Conservation (phyloP, 495 filamentous ascomycete species). For the Arthonia radiata region DNA sequence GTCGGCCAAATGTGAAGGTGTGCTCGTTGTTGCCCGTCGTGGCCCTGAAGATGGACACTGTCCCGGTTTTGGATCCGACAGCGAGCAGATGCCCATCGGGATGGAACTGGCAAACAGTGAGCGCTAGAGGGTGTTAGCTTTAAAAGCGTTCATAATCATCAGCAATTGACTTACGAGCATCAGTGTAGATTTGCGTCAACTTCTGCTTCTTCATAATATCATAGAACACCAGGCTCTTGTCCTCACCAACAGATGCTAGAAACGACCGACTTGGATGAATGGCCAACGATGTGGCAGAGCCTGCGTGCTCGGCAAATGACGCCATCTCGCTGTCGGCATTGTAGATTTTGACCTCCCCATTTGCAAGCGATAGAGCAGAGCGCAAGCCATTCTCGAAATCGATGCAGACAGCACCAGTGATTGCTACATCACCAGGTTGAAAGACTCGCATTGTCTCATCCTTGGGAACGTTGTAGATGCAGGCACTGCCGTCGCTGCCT, state of each 20-base stretch:
- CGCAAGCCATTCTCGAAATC: conserved; percentile 19
- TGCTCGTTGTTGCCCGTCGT: conserved; percentile 46
- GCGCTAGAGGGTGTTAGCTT: conserved; percentile 27
- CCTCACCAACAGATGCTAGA: conserved; percentile 63
- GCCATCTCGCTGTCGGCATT: conserved; percentile 34
- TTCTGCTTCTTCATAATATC: conserved; percentile 41
- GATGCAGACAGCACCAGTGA: conserved; percentile 63
- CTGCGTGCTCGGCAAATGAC: conserved; percentile 53
- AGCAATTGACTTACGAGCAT: conserved; percentile 38
- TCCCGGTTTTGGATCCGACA: conserved; percentile 45
- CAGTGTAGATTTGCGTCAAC: conserved; percentile 54
- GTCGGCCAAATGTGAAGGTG: conserved; percentile 36
- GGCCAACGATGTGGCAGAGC: conserved; percentile 48
- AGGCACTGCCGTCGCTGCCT: conserved; percentile 49
- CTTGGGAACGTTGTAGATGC: conserved; percentile 53
- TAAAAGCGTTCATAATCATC: conserved; percentile 1
- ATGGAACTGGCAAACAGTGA: conserved; percentile 67
- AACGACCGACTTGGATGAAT: conserved; percentile 69
- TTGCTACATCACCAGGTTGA: conserved; percentile 33
- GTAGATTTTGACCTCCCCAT: conserved; percentile 59
- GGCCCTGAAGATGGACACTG: conserved; percentile 69
- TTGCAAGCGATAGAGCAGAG: conserved; percentile 46
- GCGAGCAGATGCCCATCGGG: conserved; percentile 90
- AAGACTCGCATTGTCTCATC: conserved; percentile 43
- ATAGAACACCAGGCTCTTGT: conserved; percentile 87